Conservation (phyloP, 108 stramenopile genomes). For the Skeletonema costatum region DNA sequence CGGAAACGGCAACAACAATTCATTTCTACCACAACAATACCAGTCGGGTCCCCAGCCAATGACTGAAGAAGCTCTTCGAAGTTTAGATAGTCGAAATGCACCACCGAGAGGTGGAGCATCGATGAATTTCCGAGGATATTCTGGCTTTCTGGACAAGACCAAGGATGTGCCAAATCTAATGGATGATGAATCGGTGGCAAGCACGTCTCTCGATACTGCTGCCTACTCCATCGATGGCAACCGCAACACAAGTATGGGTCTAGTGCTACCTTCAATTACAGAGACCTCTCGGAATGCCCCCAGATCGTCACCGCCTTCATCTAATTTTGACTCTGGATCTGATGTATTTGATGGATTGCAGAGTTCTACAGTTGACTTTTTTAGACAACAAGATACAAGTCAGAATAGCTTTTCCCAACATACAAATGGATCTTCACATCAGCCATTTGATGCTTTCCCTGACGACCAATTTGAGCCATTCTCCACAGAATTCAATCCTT, state of each 20-base stretch:
- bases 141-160: conserved; percentile 78
- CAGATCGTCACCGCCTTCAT: conserved; percentile 6
- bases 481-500: conserved; percentile 35
- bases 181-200: conserved; percentile 76
- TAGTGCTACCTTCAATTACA: conserved; percentile 15
- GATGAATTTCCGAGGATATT: conserved; percentile 45
- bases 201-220: conserved; percentile 50
- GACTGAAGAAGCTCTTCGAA: conserved; percentile 39
- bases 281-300: neutral
- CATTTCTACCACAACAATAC: conserved; percentile 11
- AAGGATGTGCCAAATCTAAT: conserved; percentile 83
- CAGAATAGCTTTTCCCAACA: neutral
- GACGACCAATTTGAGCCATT: conserved; percentile 9
- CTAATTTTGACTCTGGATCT: conserved; percentile 48
- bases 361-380: conserved; percentile 21
- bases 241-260: conserved; percentile 4
- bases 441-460: neutral
- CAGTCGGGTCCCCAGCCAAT: conserved; percentile 16
- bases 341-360: conserved; percentile 73
- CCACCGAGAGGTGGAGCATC: conserved; percentile 33
- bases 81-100: conserved; percentile 36
- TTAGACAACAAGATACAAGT: neutral
- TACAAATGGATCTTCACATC: neutral
- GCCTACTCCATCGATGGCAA: conserved; percentile 16
- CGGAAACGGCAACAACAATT: neutral